These are phyloP conservation scores for Boletus sensibilis DNA, from an alignment of 768 basidiomycete genomes.

Conservation along the genomic window DNA sequence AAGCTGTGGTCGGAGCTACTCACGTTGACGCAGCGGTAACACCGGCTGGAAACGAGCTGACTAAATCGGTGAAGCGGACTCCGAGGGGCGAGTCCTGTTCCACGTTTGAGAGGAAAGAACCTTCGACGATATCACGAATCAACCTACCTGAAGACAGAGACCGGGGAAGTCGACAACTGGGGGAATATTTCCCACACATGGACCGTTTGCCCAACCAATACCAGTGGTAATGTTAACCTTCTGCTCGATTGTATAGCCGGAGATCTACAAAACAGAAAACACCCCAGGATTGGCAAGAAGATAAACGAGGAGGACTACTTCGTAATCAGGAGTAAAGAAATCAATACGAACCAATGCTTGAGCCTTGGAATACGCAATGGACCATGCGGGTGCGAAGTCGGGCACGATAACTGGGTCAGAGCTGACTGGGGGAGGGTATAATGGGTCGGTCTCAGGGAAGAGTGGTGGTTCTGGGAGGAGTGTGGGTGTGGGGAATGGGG, in stretches of 20 bases:
- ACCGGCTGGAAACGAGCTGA: constrained; percentile 80
- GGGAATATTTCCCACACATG: constrained; percentile 71
- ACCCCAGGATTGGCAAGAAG: neutral
- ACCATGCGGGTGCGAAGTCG: constrained; percentile 55
- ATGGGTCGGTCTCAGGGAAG: constrained; percentile 55
- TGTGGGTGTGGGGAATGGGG: constrained; percentile 61
- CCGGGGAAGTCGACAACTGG: constrained; percentile 57
- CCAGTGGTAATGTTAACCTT: constrained; percentile 68
- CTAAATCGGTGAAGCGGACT: constrained; percentile 70
- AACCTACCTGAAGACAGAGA: constrained; percentile 63
- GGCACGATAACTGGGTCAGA: constrained; percentile 39
- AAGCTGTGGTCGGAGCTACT: constrained; percentile 20
- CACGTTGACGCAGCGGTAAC: constrained; percentile 82
- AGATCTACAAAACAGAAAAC: constrained; percentile 33
- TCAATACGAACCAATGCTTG: constrained; percentile 44
- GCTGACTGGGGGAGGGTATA: constrained; percentile 53
- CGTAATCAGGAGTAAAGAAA: neutral
- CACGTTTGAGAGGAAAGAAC: neutral
- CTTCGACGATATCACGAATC: neutral
- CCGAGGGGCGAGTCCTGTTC: constrained; percentile 73
- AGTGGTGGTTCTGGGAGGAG: constrained; percentile 50
- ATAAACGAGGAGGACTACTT: neutral
- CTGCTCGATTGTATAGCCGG: constrained; percentile 54
- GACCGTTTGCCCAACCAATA: constrained; percentile 48
- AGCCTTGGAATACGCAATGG: constrained; percentile 57